phyloP scores from a whole-genome alignment of 768 basidiomycete species.

The Podaxis rugospora region DNA sequence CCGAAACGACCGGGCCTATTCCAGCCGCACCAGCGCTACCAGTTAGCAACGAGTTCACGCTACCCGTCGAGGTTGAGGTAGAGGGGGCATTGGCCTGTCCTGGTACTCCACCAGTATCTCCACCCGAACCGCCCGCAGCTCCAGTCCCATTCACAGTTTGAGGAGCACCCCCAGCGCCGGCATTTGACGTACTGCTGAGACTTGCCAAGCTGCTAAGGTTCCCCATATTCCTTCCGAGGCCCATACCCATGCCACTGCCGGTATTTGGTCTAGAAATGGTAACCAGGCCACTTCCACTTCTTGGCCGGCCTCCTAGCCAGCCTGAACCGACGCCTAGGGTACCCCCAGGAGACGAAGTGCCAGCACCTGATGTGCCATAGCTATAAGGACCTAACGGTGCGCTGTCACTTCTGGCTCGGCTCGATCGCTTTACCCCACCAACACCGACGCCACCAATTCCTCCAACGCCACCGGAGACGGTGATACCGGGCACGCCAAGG shows the following conservation, averaged over 20 bases:
- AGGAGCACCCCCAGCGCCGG: neutral
- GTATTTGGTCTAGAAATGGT: slow-evolving; percentile 1
- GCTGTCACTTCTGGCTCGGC: slow-evolving; percentile 64
- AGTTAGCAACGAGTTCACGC: neutral
- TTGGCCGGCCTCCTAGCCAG: slow-evolving; percentile 34
- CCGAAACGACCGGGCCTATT: neutral
- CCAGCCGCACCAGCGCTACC: neutral
- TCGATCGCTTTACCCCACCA: slow-evolving; percentile 32
- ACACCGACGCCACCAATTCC: slow-evolving; percentile 10
- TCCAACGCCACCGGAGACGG: neutral
- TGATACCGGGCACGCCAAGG: slow-evolving; percentile 6
- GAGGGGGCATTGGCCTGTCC: neutral
- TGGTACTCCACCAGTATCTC: neutral
- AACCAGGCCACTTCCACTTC: slow-evolving; percentile 48
- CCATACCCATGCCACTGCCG: slow-evolving; percentile 12
- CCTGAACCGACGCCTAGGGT: slow-evolving; percentile 19
- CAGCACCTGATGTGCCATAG: slow-evolving; percentile 6
- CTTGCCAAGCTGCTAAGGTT: slow-evolving; percentile 2
- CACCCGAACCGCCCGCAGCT: neutral
- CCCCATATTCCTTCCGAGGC: slow-evolving; percentile 10
- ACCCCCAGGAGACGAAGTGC: slow-evolving; percentile 18
- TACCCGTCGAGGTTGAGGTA: neutral
- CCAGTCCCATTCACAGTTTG: neutral
- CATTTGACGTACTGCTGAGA: neutral
- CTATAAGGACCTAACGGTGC: slow-evolving; percentile 55